Base-by-base conservation (phyloP, 768 basidiomycete genomes). In the Pisolithus sp. region DNA sequence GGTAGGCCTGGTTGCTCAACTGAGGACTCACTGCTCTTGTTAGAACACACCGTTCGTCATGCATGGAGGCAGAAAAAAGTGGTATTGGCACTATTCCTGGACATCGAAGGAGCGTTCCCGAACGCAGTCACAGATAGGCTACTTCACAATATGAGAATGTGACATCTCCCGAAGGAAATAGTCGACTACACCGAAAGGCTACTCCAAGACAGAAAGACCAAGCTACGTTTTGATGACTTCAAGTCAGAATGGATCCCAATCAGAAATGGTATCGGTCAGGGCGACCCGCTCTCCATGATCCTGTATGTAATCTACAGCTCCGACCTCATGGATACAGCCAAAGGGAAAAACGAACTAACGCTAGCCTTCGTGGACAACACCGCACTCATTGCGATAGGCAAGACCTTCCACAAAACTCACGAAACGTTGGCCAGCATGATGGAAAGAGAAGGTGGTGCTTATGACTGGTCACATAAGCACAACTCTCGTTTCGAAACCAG, bases 91-190 rank as follows among this genome's bases (percentile, higher is more conserved):
- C 66, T 76, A 0, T 76, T 72, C 59, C 64, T 76, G 1, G 73
- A 78, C 52, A 65, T 78, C 0, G 61, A 74, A 58, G 74, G 68
- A 0, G 72, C 75, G 2, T 77, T 75, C 55, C 75, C 70, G 0
- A 76, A 68, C 53, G 68, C 66, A 1, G 68, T 67, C 9, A 63
- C 56, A 0, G 64, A 66, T 1, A 20, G 56, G 0, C 66, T 76
- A 0, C 37, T 68, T 1, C 67, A 71, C 52, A 67, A 72, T 46
- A 53, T 76, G 50, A 8, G 20, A 0, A 46, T 41, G 28, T 0
- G 47, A 0, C 7, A 0, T 0, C 24, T 66, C 0, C 60, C 61
- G 0, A 5, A 3, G 0, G 24, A 23, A 0, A 15, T 60, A 1
- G 37, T 64, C 0, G 3, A 28, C 1, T 59, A 57, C 40, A 56